phyloP scores from a whole-genome alignment of 129 eudicot species.

The Deinandra increscens region DNA sequence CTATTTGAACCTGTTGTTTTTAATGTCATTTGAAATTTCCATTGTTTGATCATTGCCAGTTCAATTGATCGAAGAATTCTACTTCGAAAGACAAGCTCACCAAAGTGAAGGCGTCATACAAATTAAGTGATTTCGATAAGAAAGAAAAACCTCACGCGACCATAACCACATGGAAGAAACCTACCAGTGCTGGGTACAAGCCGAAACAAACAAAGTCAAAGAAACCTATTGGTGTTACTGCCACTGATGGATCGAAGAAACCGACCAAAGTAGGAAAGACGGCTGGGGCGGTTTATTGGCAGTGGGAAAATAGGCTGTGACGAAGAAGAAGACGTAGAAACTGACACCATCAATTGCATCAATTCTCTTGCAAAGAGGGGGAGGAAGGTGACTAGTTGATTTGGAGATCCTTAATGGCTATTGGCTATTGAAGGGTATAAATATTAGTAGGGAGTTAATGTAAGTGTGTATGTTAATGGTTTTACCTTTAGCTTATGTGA shows the following conservation, averaged over 20 bases:
- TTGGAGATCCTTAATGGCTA: neutral
- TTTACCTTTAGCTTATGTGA: too few species aligned
- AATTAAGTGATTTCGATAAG: slow-evolving; percentile 49
- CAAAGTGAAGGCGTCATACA: slow-evolving; percentile 75
- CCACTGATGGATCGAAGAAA: neutral
- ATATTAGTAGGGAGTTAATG: too few species aligned
- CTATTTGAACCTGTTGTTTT: too few species aligned
- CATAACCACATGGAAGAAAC: neutral
- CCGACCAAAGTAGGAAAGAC: neutral
- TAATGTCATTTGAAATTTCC: too few species aligned
- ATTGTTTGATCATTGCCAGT: too few species aligned
- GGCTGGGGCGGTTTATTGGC: neutral
- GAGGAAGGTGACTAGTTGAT: slow-evolving; percentile 31
- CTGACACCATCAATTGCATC: slow-evolving; percentile 42
- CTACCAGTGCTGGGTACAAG: neutral
- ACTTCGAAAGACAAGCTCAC: slow-evolving; percentile 59
- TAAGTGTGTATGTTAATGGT: too few species aligned
- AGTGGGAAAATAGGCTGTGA: too few species aligned
- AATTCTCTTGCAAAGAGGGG: slow-evolving; percentile 57
- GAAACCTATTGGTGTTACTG: neutral
- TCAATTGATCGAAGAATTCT: slow-evolving; percentile 73
- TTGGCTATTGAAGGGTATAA: neutral
- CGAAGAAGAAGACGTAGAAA: slow-evolving; percentile 37
- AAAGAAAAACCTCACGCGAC: slow-evolving; percentile 19
- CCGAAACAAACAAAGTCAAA: slow-evolving; percentile 5